phyloP scores from a whole-genome alignment of 225 moss, liverwort and hornwort species.

The Sphagnum contortum region DNA sequence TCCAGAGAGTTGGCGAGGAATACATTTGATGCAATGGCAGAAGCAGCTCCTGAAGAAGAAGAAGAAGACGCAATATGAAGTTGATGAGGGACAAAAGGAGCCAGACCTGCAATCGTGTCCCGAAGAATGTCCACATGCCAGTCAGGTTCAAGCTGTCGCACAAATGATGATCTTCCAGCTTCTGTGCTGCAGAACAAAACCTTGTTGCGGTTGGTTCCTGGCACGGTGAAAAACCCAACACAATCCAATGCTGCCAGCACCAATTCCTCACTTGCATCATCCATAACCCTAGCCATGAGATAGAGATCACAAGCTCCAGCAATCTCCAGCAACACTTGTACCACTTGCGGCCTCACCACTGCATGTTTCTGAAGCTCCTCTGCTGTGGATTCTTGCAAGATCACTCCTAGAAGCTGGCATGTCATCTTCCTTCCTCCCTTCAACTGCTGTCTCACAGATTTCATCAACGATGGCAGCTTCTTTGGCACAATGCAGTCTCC shows the following conservation, averaged over 20 bases:
- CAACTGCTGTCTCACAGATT: conserved; percentile 69
- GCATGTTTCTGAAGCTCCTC: conserved; percentile 85
- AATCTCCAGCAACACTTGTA: conserved; percentile 73
- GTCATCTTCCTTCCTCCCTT: conserved; percentile 91
- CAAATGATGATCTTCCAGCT: conserved; percentile 71
- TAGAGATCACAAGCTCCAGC: conserved; percentile 71
- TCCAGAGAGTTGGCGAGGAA: conserved; percentile 75
- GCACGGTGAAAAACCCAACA: conserved; percentile 59
- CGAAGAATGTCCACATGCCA: conserved; percentile 74
- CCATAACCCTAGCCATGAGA: conserved; percentile 61
- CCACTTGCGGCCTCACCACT: conserved; percentile 67
- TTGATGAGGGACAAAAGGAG: conserved; percentile 80
- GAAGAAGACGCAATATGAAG: conserved; percentile 38
- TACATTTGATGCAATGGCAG: conserved; percentile 75
- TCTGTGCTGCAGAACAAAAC: conserved; percentile 82
- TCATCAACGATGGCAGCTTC: conserved; percentile 60
- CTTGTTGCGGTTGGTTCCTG: conserved; percentile 76
- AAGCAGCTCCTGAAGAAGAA: conserved; percentile 25
- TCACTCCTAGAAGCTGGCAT: conserved; percentile 59
- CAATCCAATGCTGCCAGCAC: conserved; percentile 68
- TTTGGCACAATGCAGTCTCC: conserved; percentile 3
- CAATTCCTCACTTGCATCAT: conserved; percentile 65
- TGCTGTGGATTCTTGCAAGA: conserved; percentile 53
- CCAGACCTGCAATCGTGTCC: conserved; percentile 30
- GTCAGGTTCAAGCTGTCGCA: conserved; percentile 83